Evolutionary conservation across 2,329 filamentous ascomycete species (phyloP), one percentile per base, ranked within the genome.

Genomic region (Zymoseptoria passerinii): DNA sequence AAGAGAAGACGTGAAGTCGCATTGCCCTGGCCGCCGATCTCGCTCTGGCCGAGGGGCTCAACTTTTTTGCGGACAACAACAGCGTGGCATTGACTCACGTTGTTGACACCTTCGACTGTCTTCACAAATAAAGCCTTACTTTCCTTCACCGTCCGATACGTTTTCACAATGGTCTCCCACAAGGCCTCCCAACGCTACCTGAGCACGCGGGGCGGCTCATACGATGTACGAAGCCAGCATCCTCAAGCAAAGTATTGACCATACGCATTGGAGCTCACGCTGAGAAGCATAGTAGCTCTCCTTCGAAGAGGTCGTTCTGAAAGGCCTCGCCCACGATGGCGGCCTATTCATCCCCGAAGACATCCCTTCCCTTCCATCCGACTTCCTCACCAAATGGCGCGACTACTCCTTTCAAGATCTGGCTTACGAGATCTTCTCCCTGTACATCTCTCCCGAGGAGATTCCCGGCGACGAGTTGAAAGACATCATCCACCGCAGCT

Each of bases 221-320:
- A 84, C 72, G 81, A 82, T 67, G 83, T 85, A 76, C 67, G 78
- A 71, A 28, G 29, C 50, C 29, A 52, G 59, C 56, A 28, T 16
- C 28, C 54, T 50, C 52, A 50, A 53, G 52, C 49, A 58, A 53
- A 50, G 23, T 50, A 20, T 50, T 27, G 19, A 50, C 18, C 49
- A 18, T 28, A 57, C 58, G 58, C 59, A 59, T 59, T 61, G 58
- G 63, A 64, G 65, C 68, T 66, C 59, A 68, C 63, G 67, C 71
- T 71, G 67, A 71, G 60, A 63, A 62, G 58, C 55, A 55, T 48
- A 52, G 48, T 62, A 92, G 88, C 81, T 95, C 66, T 92, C 90
- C 55, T 96, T 96, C 73, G 92, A 96, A 75, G 86, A 91, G 56
- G 91, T 91, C 52, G 90, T 96, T 48, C 80, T 96, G 64, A 95